Evolutionary conservation across 495 filamentous ascomycete species (phyloP).

Genomic region (Aspergillus panamensis): DNA sequence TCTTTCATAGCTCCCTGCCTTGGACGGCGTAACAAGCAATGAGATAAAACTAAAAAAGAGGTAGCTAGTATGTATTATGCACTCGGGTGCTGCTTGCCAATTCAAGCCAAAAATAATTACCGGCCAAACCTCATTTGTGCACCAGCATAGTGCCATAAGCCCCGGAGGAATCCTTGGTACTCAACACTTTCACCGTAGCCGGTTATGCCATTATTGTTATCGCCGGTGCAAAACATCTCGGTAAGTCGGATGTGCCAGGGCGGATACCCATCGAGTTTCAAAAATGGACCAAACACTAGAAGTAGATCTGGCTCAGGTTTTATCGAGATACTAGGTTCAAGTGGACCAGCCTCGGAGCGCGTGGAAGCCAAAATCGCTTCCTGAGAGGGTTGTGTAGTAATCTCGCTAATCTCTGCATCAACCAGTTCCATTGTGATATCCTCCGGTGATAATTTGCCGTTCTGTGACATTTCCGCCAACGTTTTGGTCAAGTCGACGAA

Average conservation of each 20-base stretch:
- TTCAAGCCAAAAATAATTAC: conserved; percentile 38
- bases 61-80: background rate
- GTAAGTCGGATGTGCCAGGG: conserved; percentile 94
- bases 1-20: too few relatives aligned
- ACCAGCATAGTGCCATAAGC: conserved; percentile 75
- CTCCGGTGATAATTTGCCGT: conserved; percentile 67
- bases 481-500: conserved; percentile 95
- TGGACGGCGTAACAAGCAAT: too few relatives aligned
- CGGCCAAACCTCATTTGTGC: conserved; percentile 88
- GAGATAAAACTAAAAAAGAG: background rate
- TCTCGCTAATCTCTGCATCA: conserved; percentile 79
- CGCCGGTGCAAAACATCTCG: conserved; percentile 73
- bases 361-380: conserved; percentile 2
- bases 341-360: background rate
- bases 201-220: conserved; percentile 35
- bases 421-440: conserved; percentile 85
- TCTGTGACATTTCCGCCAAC: conserved; percentile 89
- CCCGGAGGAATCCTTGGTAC: conserved; percentile 88
- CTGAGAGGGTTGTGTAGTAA: conserved; percentile 40
- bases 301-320: conserved; percentile 80
- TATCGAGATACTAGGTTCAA: conserved; percentile 7
- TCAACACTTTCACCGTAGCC: conserved; percentile 61
- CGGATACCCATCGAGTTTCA: conserved; percentile 86
- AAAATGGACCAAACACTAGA: conserved; percentile 74
- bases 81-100: background rate